These are phyloP conservation scores for Ophiostoma piceae DNA, from an alignment of 2,329 filamentous ascomycete species.

Conservation along the genomic window DNA sequence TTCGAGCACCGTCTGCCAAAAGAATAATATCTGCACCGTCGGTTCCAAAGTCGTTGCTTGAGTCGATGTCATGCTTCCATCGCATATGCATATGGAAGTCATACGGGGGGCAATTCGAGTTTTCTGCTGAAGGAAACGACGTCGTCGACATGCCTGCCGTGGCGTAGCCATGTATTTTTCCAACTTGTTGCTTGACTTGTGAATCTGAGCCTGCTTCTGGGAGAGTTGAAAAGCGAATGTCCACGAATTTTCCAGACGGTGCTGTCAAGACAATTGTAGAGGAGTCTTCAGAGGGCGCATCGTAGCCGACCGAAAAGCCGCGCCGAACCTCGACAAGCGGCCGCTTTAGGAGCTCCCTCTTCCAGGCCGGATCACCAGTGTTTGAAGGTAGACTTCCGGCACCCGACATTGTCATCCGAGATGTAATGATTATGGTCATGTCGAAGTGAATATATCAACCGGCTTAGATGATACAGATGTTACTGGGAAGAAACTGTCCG, in stretches of 20 bases:
- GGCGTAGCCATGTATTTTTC: background rate
- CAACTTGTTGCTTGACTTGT: background rate
- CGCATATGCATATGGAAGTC: background rate
- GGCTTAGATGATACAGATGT: too few species aligned
- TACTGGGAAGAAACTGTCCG: background rate
- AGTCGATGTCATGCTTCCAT: constrained; percentile 2
- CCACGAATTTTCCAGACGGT: background rate
- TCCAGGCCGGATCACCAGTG: background rate
- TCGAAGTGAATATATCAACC: background rate
- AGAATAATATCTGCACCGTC: constrained; percentile 7
- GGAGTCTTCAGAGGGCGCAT: background rate
- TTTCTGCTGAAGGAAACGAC: background rate
- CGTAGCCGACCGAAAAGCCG: constrained; percentile 1
- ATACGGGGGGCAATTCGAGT: background rate
- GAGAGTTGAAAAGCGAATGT: background rate
- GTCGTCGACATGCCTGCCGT: background rate
- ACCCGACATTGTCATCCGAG: background rate
- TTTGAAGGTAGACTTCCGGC: background rate
- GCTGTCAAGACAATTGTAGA: constrained; percentile 5
- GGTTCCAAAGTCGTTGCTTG: background rate
- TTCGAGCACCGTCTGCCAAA: background rate
- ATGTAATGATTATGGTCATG: background rate
- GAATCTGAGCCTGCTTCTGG: background rate
- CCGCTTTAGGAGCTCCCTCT: background rate
- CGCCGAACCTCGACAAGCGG: background rate